These are phyloP conservation scores for Trichocladium antarcticum DNA, from an alignment of 495 filamentous ascomycete genomes.

Conservation along the genomic window DNA sequence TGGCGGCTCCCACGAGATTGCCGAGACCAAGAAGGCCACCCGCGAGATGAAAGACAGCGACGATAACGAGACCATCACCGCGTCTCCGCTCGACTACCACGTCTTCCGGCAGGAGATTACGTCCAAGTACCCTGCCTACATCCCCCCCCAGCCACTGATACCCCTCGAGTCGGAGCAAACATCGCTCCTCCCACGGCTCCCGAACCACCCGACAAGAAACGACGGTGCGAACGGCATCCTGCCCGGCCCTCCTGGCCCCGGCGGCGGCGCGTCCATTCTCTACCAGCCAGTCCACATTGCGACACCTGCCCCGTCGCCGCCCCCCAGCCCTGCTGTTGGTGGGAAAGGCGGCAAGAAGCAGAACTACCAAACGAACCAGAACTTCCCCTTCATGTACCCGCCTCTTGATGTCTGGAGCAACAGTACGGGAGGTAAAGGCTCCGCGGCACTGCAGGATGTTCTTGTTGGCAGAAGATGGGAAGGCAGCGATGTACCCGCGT, in stretches of 20 bases:
- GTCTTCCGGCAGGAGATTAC: constrained; percentile 92
- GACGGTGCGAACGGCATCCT: constrained; percentile 40
- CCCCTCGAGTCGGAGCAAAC: constrained; percentile 83
- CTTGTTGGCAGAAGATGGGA: constrained; percentile 76
- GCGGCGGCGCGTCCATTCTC: constrained; percentile 67
- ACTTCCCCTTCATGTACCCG: constrained; percentile 96
- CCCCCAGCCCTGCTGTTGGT: constrained; percentile 79
- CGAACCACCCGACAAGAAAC: constrained; percentile 52
- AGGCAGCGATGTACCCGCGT: constrained; percentile 80
- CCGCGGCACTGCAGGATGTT: constrained; percentile 59
- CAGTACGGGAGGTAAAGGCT: constrained; percentile 75
- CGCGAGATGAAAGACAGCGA: constrained; percentile 38
- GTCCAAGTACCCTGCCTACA: constrained; percentile 97
- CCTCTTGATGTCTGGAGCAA: constrained; percentile 75
- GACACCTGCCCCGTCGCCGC: constrained; percentile 92
- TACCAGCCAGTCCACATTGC: constrained; percentile 96
- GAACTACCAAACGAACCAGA: constrained; percentile 98
- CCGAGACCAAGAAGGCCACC: constrained; percentile 57
- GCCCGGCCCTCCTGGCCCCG: constrained; percentile 36
- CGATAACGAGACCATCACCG: constrained; percentile 57
- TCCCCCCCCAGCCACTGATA: constrained; percentile 71
- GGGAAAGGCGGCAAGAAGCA: constrained; percentile 96
- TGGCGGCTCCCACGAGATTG: constrained; percentile 61
- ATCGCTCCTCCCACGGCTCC: constrained; percentile 76
- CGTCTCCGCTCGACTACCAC: constrained; percentile 92